Percentiles rank a stretch among this genome's conserved stretches.
Conservation (phyloP, 805 yeast species). For the Yarrowia porcina region DNA sequence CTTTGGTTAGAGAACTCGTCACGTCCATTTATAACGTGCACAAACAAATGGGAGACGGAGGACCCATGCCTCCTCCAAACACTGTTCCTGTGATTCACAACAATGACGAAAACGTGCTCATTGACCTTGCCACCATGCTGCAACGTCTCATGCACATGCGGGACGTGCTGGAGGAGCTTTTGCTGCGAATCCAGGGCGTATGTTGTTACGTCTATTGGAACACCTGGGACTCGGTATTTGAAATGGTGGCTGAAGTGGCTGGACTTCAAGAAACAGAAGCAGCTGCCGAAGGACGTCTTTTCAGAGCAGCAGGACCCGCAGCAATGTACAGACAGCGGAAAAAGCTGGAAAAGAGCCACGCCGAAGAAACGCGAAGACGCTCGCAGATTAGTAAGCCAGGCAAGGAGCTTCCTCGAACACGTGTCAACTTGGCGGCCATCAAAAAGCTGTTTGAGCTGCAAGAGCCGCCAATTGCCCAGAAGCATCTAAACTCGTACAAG, state of each 20-base stretch:
- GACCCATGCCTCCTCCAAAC: slow-evolving; percentile 9
- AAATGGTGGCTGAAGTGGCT: slow-evolving; percentile 34
- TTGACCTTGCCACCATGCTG: slow-evolving; percentile 12
- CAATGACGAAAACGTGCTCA: neutral
- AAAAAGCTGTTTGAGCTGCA: slow-evolving; percentile 23
- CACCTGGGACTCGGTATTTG: slow-evolving; percentile 37
- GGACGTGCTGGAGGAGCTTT: slow-evolving; percentile 34
- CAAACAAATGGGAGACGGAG: slow-evolving; percentile 3
- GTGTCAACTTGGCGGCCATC: slow-evolving; percentile 22
- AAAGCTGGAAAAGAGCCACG: slow-evolving; percentile 30
- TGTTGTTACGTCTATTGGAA: slow-evolving; percentile 39
- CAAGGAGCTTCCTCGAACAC: slow-evolving; percentile 2
- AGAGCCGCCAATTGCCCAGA: slow-evolving; percentile 24
- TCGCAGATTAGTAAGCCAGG: slow-evolving; percentile 10
- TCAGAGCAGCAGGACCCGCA: slow-evolving; percentile 38
- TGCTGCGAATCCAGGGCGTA: slow-evolving; percentile 36
- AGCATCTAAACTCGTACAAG: slow-evolving; percentile 17
- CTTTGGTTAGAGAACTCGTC: slow-evolving; percentile 9
- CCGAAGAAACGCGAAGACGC: slow-evolving; percentile 29
- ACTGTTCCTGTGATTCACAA: slow-evolving; percentile 16
- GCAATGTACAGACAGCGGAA: slow-evolving; percentile 35
- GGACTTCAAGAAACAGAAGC: slow-evolving; percentile 32
- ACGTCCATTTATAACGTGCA: slow-evolving; percentile 10
- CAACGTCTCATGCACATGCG: slow-evolving; percentile 16
- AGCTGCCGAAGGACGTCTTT: slow-evolving; percentile 36